Base-by-base conservation (phyloP, 148 eudicot genomes). In the Vaccinium corymbosum region DNA sequence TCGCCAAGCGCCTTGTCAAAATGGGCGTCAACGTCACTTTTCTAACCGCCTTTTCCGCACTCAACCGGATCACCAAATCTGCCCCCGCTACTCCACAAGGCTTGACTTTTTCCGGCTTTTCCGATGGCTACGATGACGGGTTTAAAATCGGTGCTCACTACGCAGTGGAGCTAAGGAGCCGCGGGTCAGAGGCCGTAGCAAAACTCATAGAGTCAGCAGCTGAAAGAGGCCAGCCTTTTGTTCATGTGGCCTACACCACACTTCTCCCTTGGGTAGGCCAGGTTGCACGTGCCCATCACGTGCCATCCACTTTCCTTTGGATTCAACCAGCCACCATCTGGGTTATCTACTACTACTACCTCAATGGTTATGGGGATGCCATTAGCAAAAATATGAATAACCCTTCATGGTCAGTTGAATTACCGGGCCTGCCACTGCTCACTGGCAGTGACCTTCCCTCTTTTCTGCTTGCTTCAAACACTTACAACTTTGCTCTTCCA, bases 181-280 rank as follows among this genome's bases (percentile, higher is more conserved):
- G 66, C 13, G 87, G 81, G 3, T 74, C 92, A 8, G 71, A 80
- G 77, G 84, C 84, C 38, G n/a, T 90, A 1, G 73, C 75, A n/a
- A 72, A 84, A 6, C 84, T 85, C 49, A 78, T 91, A 46, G 27
- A 38, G 0, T 55, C 85, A 0, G 56, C 64, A 3, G 50, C 72
- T 2, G 74, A 82, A 13, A 80, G 84, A 17, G 90, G 86, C 80
- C 81, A 66, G 13, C 91, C 89, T 0, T 85, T 89, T 48, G 68
- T 80, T 17, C 85, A 85, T 42, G 72, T 93, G 61, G 85, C 90
- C n/a, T 91, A 93, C 85, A 84, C 82, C 6, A 71, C 87, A 22
- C 71, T 86, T 22, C 56, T 90, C 12, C 84, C 90, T 2, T 91
- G 94, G 92, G 95, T 79, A 1, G 90, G 92, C 19, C 78, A 72